These are phyloP conservation scores for Wolfiporia cocos DNA, from an alignment of 1,284 basidiomycete species.

Conservation along the genomic window DNA sequence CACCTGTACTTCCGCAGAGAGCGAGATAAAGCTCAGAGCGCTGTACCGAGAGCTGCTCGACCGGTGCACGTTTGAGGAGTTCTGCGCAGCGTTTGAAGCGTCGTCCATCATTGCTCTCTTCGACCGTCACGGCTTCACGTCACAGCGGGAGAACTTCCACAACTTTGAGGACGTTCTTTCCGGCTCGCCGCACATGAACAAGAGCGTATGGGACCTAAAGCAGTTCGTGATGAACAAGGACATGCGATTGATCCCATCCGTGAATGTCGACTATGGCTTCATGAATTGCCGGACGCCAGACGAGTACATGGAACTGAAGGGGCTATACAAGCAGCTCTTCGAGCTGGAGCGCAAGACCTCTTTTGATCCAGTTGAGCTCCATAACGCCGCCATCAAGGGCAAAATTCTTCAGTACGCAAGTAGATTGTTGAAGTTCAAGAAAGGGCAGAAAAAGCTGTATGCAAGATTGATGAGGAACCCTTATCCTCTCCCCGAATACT, in stretches of 20 bases:
- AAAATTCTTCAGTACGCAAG: constrained; percentile 23
- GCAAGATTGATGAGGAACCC: constrained; percentile 2
- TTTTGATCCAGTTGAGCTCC: constrained; percentile 27
- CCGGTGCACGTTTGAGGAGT: constrained; percentile 27
- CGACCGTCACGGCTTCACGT: constrained; percentile 13
- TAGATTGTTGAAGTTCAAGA: constrained; percentile 8
- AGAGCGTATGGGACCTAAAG: constrained; percentile 36
- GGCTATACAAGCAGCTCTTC: constrained; percentile 26
- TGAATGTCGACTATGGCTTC: constrained; percentile 33
- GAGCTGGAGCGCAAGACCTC: constrained; percentile 16
- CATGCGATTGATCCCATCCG: constrained; percentile 5
- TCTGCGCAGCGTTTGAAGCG: constrained; percentile 22
- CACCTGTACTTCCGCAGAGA: constrained; percentile 12
- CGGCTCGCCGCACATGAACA: constrained; percentile 8
- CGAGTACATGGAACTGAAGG: constrained; percentile 18
- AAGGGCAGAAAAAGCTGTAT: constrained; percentile 9
- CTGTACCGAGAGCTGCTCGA: constrained; percentile 22
- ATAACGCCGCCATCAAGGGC: constrained; percentile 29
- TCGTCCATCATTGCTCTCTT: constrained; percentile 22
- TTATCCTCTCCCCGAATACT: background rate
- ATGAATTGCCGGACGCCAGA: constrained; percentile 19
- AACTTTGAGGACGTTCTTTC: constrained; percentile 25
- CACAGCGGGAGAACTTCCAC: background rate
- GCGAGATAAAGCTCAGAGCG: constrained; percentile 12
- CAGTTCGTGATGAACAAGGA: constrained; percentile 17